Base-by-base conservation (phyloP, 108 stramenopile genomes). In the Discostella pseudostelligera region DNA sequence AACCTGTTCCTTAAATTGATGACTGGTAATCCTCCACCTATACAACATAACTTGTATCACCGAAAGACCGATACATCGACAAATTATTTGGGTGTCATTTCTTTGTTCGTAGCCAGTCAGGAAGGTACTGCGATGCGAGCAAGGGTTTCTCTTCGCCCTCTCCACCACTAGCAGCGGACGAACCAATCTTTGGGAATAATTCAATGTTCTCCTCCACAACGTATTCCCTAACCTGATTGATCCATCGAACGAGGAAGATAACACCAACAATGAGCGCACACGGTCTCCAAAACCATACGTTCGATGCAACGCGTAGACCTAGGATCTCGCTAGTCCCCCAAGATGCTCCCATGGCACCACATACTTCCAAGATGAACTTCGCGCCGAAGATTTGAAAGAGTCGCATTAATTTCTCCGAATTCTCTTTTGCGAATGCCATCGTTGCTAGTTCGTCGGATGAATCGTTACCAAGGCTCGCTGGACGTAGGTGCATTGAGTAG, bases 291-390 rank as follows among this genome's bases (percentile, higher is more conserved):
- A 86, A 82, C 65, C 72, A 77, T 16, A 66, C 39, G 14, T 74
- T 82, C 10, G 58, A 46, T 1, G 63, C 21, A 4, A 54, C 67
- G 1, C 85, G 81, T 8, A 86, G 50, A 1, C 85, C 85, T 10
- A 74, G 6, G 8, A 62, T 82, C 49, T 86, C 85, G 39, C 71
- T 73, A 51, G 81, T 83, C 19, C 85, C 85, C 85, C 85, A 86
- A 2, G 83, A 72, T 11, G 84, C 84, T 10, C 82, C 82, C 0
- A 72, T 77, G 16, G 70, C 78, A 24, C 82, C 85, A 19, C 81
- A 70, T 11, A 83, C 85, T 65, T 86, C 82, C 17, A 86, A 70
- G 3, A 83, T 57, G 17, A 83, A 57, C 39, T 79, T 79, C 36
- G 79, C 57, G 17, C 46, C n/a, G 26, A 72, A 84, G 45, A 45